These are phyloP conservation scores for Aspergillus calidoustus DNA, from an alignment of 2,329 filamentous ascomycete genomes.

Conservation along the genomic window DNA sequence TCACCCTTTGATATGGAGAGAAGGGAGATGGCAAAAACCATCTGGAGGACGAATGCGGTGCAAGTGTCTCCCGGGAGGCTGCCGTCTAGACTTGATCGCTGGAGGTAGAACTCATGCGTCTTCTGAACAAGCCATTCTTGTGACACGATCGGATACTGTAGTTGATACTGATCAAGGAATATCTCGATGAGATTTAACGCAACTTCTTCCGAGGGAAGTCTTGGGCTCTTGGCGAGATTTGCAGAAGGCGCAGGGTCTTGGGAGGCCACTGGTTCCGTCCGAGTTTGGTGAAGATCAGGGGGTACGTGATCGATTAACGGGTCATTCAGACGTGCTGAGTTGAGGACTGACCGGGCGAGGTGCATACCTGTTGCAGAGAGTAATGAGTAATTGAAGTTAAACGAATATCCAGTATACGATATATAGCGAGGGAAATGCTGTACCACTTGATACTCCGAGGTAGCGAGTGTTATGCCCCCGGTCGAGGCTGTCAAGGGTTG, in stretches of 20 bases:
- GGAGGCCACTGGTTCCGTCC: background rate
- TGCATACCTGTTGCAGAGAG: background rate
- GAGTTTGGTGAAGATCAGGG: background rate
- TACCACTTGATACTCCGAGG: background rate
- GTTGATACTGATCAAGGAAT: background rate
- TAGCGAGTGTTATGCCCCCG: background rate
- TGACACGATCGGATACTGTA: background rate
- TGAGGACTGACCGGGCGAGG: background rate
- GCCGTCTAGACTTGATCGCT: background rate
- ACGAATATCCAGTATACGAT: too few species aligned
- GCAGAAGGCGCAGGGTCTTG: background rate
- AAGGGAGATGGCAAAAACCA: background rate
- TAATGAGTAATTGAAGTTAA: background rate
- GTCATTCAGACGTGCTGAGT: background rate
- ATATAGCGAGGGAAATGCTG: too few species aligned
- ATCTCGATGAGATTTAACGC: background rate
- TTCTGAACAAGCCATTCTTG: background rate
- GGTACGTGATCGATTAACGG: background rate
- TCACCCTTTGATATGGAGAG: background rate
- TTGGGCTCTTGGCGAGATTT: background rate
- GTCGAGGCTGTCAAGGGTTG: too few species aligned
- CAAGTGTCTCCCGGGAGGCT: background rate
- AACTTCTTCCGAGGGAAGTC: background rate
- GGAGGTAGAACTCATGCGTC: background rate
- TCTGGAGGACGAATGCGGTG: background rate